phyloP scores from a whole-genome alignment of 1,284 basidiomycete genomes.

The Pholiota adiposa region DNA sequence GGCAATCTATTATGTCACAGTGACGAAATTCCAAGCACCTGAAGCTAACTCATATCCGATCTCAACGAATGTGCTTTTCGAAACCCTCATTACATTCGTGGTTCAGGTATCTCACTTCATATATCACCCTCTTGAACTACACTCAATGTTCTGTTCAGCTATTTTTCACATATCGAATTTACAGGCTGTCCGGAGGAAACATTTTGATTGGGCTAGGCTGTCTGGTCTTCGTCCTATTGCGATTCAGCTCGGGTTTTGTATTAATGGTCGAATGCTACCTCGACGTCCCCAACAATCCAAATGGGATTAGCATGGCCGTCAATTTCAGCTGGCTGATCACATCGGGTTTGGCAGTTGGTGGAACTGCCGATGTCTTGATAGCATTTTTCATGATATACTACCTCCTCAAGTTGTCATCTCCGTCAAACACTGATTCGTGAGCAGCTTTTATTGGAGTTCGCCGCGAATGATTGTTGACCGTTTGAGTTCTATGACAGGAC shows the following conservation, averaged over 20 bases:
- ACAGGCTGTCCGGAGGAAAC: slow-evolving; percentile 6
- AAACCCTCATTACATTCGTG: slow-evolving; percentile 16
- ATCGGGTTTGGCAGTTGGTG: slow-evolving; percentile 10
- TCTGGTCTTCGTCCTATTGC: neutral
- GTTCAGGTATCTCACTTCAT: slow-evolving; percentile 11
- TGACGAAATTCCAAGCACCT: slow-evolving; percentile 11
- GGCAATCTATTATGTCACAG: slow-evolving; percentile 17
- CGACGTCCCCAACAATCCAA: slow-evolving; percentile 16
- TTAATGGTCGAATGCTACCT: slow-evolving; percentile 10
- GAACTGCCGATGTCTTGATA: slow-evolving; percentile 16
- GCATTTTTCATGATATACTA: slow-evolving; percentile 15
- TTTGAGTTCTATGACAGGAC: slow-evolving; percentile 6
- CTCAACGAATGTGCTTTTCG: slow-evolving; percentile 11
- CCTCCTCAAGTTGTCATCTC: slow-evolving; percentile 9
- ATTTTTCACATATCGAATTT: slow-evolving; percentile 14
- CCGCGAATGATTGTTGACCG: neutral
- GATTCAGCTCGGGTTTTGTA: slow-evolving; percentile 7
- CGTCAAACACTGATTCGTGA: slow-evolving; percentile 10
- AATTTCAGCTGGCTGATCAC: slow-evolving; percentile 18
- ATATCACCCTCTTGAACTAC: neutral
- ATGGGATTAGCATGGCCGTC: slow-evolving; percentile 9
- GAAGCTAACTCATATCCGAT: slow-evolving; percentile 20
- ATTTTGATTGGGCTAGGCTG: neutral
- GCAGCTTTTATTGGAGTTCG: neutral
- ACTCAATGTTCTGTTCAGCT: neutral